Evolutionary conservation across 176 grass and related monocot species (phyloP).

Genomic region (Calamus simplicifolius): DNA sequence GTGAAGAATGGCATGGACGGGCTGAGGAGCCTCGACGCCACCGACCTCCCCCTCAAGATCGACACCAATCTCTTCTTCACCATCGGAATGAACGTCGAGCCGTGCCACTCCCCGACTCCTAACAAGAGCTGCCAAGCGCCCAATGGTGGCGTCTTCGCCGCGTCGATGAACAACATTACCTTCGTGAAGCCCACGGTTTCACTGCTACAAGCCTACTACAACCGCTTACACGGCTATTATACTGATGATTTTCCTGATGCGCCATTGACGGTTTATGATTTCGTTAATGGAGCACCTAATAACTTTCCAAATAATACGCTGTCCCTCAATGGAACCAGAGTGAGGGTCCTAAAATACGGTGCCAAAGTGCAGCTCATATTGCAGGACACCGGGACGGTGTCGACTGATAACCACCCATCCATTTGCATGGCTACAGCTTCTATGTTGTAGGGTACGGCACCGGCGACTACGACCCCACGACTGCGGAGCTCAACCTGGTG

Average conservation of each 20-base stretch:
- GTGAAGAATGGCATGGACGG: background rate
- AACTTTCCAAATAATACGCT: background rate
- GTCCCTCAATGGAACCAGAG: conserved; percentile 8
- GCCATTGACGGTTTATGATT: background rate
- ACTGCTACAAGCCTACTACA: conserved; percentile 5
- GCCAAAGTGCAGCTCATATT: conserved; percentile 7
- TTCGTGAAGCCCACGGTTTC: background rate
- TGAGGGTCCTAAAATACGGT: conserved; percentile 8
- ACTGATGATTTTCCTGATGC: background rate
- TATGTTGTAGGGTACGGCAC: conserved; percentile 9
- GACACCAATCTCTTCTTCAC: conserved; percentile 23
- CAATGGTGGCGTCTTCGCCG: background rate
- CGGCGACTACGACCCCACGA: conserved; percentile 2
- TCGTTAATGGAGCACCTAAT: background rate
- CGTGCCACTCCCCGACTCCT: conserved; percentile 13
- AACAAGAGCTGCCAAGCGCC: conserved; percentile 12
- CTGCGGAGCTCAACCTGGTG: background rate
- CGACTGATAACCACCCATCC: conserved; percentile 9
- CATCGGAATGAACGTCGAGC: conserved; percentile 15
- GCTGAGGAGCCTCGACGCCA: conserved; percentile 13
- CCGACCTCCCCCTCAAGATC: conserved; percentile 22
- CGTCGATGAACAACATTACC: conserved; percentile 11
- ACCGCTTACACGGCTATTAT: background rate
- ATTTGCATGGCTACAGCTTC: conserved; percentile 18
- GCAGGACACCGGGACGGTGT: conserved; percentile 4